These are phyloP conservation scores for Glutinoglossum americanum DNA, from an alignment of 495 filamentous ascomycete genomes.

Conservation along the genomic window DNA sequence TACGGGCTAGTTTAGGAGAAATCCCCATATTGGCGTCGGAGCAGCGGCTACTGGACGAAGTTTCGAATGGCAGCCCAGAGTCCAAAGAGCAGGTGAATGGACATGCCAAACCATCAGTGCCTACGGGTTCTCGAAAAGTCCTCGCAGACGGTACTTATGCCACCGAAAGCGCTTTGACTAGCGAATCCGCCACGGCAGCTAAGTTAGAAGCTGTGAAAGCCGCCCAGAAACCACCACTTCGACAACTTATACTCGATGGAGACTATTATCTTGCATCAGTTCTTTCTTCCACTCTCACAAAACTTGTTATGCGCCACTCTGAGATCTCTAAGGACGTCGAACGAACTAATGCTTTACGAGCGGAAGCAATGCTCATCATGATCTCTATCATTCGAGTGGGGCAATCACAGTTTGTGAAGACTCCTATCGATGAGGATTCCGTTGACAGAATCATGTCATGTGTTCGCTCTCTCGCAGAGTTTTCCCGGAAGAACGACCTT, in stretches of 20 bases:
- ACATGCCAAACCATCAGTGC: slow-evolving; percentile 48
- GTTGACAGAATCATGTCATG: slow-evolving; percentile 95
- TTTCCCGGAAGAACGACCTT: slow-evolving; percentile 67
- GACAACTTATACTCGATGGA: slow-evolving; percentile 88
- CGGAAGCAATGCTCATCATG: slow-evolving; percentile 99
- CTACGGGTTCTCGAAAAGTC: slow-evolving; percentile 73
- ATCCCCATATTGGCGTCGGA: slow-evolving; percentile 94
- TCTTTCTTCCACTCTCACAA: slow-evolving; percentile 83
- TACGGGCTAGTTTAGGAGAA: slow-evolving; percentile 83
- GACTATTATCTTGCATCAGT: slow-evolving; percentile 96
- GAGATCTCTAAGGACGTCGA: slow-evolving; percentile 75
- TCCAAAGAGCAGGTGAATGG: slow-evolving; percentile 60
- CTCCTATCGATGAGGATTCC: slow-evolving; percentile 92
- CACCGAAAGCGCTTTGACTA: slow-evolving; percentile 88
- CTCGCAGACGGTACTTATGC: slow-evolving; percentile 95
- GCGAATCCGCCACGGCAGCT: slow-evolving; percentile 69
- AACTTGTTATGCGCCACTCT: slow-evolving; percentile 93
- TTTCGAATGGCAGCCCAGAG: slow-evolving; percentile 41
- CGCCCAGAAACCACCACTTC: slow-evolving; percentile 85
- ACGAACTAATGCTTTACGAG: slow-evolving; percentile 81
- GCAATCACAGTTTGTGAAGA: slow-evolving; percentile 93
- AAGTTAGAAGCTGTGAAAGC: slow-evolving; percentile 93
- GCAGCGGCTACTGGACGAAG: slow-evolving; percentile 69
- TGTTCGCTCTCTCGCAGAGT: slow-evolving; percentile 81
- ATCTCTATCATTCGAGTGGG: slow-evolving; percentile 95